Percentiles rank a stretch among this genome's conserved stretches.
Evolutionary conservation across 2,329 filamentous ascomycete genomes (phyloP).

Genomic region (Nigrograna mackinnonii): DNA sequence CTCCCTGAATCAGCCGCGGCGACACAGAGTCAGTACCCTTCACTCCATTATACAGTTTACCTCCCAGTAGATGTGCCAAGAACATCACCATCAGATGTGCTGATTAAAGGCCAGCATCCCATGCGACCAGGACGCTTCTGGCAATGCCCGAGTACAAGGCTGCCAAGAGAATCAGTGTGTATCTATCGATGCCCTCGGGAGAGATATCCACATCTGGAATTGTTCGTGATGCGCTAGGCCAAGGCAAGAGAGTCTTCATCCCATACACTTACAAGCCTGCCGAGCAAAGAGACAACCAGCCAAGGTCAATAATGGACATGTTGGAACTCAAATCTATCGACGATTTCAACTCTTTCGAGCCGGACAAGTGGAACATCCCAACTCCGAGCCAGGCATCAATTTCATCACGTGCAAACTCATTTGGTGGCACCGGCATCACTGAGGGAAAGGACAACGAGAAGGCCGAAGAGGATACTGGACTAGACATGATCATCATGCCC

Average conservation of each 20-base stretch:
- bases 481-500: constrained; percentile 90
- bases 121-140: constrained; percentile 67
- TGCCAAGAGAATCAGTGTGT: constrained; percentile 79
- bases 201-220: constrained; percentile 86
- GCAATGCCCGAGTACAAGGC: constrained; percentile 73
- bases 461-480: constrained; percentile 40
- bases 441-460: constrained; percentile 36
- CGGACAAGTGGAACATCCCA: constrained; percentile 95
- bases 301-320: constrained; percentile 90
- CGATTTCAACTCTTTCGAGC: constrained; percentile 77
- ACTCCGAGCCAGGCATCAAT: constrained; percentile 72
- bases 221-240: constrained; percentile 75
- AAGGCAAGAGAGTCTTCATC: constrained; percentile 86
- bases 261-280: constrained; percentile 78
- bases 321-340: constrained; percentile 71
- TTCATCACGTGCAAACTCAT: constrained; percentile 68
- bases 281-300: constrained; percentile 41
- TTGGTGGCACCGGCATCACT: constrained; percentile 63
- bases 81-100: neutral
- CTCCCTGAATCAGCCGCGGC: constrained; percentile 65
- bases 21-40: constrained; percentile 68
- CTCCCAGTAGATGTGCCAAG: no score
- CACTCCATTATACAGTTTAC: neutral
- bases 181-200: constrained; percentile 86
- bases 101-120: constrained; percentile 58